Evolutionary conservation across 108 stramenopile species (phyloP).

Genomic region (Conticribra weissflogii): DNA sequence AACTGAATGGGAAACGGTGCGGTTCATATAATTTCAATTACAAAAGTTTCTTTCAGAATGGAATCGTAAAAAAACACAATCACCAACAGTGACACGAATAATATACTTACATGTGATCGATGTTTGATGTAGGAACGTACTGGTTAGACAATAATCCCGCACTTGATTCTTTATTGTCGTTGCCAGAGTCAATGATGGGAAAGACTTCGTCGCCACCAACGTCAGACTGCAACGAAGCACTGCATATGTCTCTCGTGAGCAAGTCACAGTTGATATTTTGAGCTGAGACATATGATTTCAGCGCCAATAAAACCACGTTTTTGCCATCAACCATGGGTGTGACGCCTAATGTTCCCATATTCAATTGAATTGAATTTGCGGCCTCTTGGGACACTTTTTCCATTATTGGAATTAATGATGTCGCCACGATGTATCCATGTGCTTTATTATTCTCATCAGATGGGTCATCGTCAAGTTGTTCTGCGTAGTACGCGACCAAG

Average conservation of each 20-base stretch:
- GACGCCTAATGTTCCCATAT: not conserved
- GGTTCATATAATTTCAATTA: not conserved
- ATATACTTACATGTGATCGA: conserved; percentile 35
- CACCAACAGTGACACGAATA: not conserved
- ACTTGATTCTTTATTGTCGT: too few species aligned
- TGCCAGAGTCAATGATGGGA: too few species aligned
- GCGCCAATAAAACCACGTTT: not conserved
- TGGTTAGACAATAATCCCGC: too few species aligned
- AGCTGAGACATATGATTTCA: not conserved
- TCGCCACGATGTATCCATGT: conserved; percentile 19
- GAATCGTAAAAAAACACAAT: not conserved
- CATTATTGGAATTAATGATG: not conserved
- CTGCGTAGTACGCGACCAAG: conserved; percentile 23
- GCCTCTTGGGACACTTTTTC: not conserved
- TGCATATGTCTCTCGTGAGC: not conserved
- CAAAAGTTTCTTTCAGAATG: not conserved
- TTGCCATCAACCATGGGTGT: not conserved
- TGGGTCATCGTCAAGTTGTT: conserved; percentile 4
- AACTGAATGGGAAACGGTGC: not conserved
- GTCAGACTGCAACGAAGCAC: too few species aligned
- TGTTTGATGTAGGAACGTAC: conserved; percentile 42
- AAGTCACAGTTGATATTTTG: not conserved
- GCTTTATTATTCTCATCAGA: conserved; percentile 14
- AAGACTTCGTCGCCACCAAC: too few species aligned
- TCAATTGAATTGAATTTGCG: conserved; percentile 40